Conservation (phyloP, 1,139 yeast genomes). For the Spathaspora jeffriesii region DNA sequence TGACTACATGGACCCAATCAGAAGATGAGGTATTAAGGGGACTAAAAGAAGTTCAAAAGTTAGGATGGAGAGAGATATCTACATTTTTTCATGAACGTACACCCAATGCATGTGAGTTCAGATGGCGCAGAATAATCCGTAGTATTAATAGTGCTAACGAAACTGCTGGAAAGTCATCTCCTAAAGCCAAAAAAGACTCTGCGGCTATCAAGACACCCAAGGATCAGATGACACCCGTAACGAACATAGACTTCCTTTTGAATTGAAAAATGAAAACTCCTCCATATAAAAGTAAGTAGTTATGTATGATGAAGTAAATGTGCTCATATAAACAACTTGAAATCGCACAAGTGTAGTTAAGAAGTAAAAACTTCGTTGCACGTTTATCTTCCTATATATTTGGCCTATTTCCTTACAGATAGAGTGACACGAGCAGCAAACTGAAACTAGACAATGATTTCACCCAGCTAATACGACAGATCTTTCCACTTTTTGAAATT, state of each 20-base stretch:
- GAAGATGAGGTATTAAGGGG: conserved; percentile 39
- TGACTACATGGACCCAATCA: conserved; percentile 41
- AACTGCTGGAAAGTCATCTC: neutral
- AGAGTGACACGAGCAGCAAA: too few relatives aligned
- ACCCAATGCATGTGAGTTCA: conserved; percentile 49
- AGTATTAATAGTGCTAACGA: conserved; percentile 26
- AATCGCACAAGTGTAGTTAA: neutral
- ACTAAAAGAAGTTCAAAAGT: conserved; percentile 40
- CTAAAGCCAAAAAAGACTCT: neutral
- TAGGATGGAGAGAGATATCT: conserved; percentile 49
- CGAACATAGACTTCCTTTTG: conserved; percentile 1
- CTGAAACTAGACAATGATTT: too few relatives aligned
- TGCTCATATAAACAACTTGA: neutral
- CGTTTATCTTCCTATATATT: neutral
- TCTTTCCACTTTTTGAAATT: conserved; percentile 45
- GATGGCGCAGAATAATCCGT: conserved; percentile 46
- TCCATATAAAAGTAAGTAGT: neutral
- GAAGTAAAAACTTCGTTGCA: neutral
- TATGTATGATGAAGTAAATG: neutral
- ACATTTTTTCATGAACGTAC: conserved; percentile 44
- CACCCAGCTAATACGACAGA: neutral
- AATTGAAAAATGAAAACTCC: neutral
- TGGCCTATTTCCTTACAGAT: too few relatives aligned
- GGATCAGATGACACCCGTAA: neutral
- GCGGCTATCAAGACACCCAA: neutral